Conservation (phyloP, 1,139 yeast genomes). For the Diutina mesorugosa region DNA sequence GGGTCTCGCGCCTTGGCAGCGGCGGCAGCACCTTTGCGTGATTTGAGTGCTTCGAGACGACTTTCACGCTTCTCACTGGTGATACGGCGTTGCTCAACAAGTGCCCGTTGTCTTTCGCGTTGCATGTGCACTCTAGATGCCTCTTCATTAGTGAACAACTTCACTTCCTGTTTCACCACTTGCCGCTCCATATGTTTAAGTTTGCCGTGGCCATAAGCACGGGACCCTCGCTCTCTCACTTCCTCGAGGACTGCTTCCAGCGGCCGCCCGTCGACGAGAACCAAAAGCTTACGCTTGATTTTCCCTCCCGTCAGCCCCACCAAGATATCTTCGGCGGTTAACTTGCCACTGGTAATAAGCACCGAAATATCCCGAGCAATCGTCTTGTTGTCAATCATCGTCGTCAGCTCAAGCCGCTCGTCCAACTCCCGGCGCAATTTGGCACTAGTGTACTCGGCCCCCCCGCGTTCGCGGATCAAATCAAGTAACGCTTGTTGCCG, state of each 20-base stretch:
- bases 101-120: neutral
- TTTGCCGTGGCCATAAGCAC: neutral
- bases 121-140: neutral
- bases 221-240: neutral
- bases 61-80: neutral
- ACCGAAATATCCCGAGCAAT: neutral
- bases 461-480: neutral
- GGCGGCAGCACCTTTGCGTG: neutral
- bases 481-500: neutral
- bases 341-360: neutral
- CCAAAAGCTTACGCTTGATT: neutral
- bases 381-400: neutral
- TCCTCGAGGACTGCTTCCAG: neutral
- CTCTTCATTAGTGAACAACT: neutral
- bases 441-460: neutral
- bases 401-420: neutral
- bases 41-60: neutral
- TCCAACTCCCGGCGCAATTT: neutral
- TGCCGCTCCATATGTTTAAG: neutral
- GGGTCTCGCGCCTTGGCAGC: neutral
- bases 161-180: neutral
- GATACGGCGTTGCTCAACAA: neutral
- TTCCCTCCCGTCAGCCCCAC: neutral
- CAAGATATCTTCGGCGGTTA: neutral
- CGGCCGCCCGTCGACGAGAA: neutral